phyloP scores from a whole-genome alignment of 305 asterid species.

The Coffea humblotiana region DNA sequence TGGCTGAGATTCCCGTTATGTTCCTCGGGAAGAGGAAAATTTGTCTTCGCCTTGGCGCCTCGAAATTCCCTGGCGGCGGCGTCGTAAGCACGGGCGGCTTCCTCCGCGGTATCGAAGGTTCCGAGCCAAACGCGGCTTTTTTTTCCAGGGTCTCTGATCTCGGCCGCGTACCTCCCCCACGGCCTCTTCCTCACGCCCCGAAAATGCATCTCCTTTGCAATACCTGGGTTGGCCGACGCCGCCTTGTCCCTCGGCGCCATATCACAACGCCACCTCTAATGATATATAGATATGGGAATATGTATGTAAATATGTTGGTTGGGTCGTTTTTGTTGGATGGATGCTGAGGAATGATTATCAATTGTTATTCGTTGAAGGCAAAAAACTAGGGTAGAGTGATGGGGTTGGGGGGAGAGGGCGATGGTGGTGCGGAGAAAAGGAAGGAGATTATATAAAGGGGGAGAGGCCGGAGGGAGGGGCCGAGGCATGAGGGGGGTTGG shows the following conservation, averaged over 20 bases:
- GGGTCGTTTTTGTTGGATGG: neutral
- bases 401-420: neutral
- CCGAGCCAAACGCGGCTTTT: slow-evolving; percentile 48
- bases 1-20: neutral
- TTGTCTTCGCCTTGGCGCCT: slow-evolving; percentile 37
- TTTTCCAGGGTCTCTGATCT: slow-evolving; percentile 39
- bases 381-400: neutral
- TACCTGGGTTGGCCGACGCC: slow-evolving; percentile 4
- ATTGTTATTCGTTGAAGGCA: too few species aligned
- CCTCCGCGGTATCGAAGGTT: slow-evolving; percentile 43
- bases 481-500: neutral
- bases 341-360: neutral
- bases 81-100: slow-evolving; percentile 47
- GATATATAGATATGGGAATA: neutral
- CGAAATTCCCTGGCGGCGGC: slow-evolving; percentile 38
- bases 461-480: neutral
- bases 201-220: slow-evolving; percentile 28
- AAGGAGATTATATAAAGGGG: slow-evolving; percentile 13
- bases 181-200: slow-evolving; percentile 47
- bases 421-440: slow-evolving; percentile 15
- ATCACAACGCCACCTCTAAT: neutral
- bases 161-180: slow-evolving; percentile 48
- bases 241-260: slow-evolving; percentile 23
- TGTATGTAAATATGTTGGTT: neutral
- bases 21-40: slow-evolving; percentile 20